A percentile compares a stretch with the other conserved stretches of the same genome.
phyloP scores from a whole-genome alignment of 2,329 filamentous ascomycete species.

The Epichloe gansuensis region DNA sequence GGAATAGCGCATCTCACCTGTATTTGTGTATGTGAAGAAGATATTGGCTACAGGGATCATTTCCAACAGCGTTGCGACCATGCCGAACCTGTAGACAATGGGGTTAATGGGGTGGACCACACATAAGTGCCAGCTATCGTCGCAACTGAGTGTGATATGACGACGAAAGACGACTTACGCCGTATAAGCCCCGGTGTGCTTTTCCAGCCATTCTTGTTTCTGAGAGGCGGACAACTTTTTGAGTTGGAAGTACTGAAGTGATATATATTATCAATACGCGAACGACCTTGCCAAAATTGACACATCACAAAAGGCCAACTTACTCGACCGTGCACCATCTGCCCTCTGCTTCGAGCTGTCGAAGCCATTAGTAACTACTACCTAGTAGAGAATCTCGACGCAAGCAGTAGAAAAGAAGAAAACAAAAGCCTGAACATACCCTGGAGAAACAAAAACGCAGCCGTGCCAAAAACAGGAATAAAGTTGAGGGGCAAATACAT shows the following conservation, averaged over 20 bases:
- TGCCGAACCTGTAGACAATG: slow-evolving; percentile 48
- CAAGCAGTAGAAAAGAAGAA: not conserved
- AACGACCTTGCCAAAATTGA: not conserved
- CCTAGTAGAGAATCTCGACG: no score
- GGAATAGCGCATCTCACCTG: slow-evolving; percentile 31
- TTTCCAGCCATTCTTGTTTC: slow-evolving; percentile 54
- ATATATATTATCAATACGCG: slow-evolving; percentile 5
- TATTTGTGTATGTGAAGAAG: slow-evolving; percentile 81
- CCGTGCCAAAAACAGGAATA: slow-evolving; percentile 76
- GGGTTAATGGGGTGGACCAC: slow-evolving; percentile 6
- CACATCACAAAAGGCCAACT: slow-evolving; percentile 12
- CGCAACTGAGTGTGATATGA: not conserved
- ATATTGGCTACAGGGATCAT: slow-evolving; percentile 74
- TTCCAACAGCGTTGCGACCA: slow-evolving; percentile 66
- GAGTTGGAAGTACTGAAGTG: slow-evolving; percentile 68
- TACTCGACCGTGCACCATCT: slow-evolving; percentile 40
- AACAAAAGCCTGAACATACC: slow-evolving; percentile 26
- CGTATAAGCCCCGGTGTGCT: slow-evolving; percentile 64
- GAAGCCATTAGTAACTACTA: not conserved
- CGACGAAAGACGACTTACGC: slow-evolving; percentile 41
- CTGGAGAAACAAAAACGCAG: slow-evolving; percentile 67
- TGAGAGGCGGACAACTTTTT: slow-evolving; percentile 64
- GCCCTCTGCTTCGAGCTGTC: slow-evolving; percentile 34
- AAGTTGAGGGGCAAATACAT: slow-evolving; percentile 88
- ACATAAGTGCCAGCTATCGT: not conserved